Evolutionary conservation across 2,329 filamentous ascomycete genomes (phyloP), one percentile per base, ranked within the genome.

Genomic region (Fusarium nygamai): DNA sequence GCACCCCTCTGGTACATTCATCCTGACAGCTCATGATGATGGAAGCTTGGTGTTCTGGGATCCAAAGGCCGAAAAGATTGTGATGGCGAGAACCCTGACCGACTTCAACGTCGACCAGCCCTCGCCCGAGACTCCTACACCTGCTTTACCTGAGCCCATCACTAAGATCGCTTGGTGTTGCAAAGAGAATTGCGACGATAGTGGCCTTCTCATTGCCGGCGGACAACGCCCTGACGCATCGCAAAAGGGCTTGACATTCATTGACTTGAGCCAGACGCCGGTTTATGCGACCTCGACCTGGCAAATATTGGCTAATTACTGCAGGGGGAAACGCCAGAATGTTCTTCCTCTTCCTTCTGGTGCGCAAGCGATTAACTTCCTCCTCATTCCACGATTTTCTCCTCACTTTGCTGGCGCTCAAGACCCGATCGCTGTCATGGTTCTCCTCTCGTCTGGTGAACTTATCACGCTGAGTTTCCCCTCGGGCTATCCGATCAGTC

Each of bases 31-130:
- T 3, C 93, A 98, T 79, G 95, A 98, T 64, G 96, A 99, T 80
- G 92, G 93, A 39, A 98, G 94, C 76, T 85, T 99, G 53, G 96
- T 97, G 0, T 93, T 98, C 76, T 99, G 96, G 95, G 96, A 99
- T 81, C 86, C 93, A 2, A 97, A 95, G 78, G 96, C 98, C 79
- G 94, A 94, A 13, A 91, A 93, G 64, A 85, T 97, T 43, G 85
- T 99, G 12, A 91, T 94, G 86, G 95, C 96, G 8, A 88, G 96
- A 76, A 98, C 94, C 1, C 83, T 98, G 38, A 90, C 92, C 63
- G 90, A 94, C 64, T 89, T 89, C 8, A 89, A 94, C 76, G 86
- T 98, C 62, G 89, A 98, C 76, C 89, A 92, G 71, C 91, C 92
- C 6, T 87, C 87, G 1, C 81, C 86, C 20, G 77, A 84, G 2